These are phyloP conservation scores for Acacia confusa DNA, from an alignment of 306 rosid species.

Conservation along the genomic window DNA sequence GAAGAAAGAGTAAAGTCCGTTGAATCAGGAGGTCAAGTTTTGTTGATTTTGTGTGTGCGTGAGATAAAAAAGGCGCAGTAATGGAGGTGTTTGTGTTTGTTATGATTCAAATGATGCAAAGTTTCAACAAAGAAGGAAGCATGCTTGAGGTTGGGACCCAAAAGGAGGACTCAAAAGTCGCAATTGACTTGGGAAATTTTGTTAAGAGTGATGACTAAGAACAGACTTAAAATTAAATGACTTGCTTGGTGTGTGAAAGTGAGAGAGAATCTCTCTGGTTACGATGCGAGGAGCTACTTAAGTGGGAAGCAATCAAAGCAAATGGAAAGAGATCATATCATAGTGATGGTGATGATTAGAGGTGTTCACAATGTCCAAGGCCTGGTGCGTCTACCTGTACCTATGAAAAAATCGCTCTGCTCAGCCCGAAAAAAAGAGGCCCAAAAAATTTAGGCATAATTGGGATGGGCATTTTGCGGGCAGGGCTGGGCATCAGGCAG, in stretches of 20 bases:
- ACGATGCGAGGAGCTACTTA: constrained; percentile 32
- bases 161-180: constrained; percentile 36
- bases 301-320: constrained; percentile 20
- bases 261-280: constrained; percentile 40
- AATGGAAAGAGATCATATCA: not conserved
- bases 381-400: too few relatives aligned
- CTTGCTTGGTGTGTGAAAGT: not conserved
- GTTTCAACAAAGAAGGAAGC: constrained; percentile 49
- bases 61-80: not conserved
- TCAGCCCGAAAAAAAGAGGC: too few relatives aligned
- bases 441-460: too few relatives aligned
- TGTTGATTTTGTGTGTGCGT: not conserved
- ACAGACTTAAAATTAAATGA: not conserved
- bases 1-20: not conserved
- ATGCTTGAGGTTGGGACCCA: constrained; percentile 55
- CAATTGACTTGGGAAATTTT: constrained; percentile 23
- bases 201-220: constrained; percentile 11
- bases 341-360: not conserved
- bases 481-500: too few relatives aligned
- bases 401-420: too few relatives aligned
- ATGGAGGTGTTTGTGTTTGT: not conserved
- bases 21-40: not conserved
- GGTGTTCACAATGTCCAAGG: too few relatives aligned
- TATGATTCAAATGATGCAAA: constrained; percentile 34
- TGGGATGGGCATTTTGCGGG: too few relatives aligned